These are phyloP conservation scores for Tuber brumale DNA, from an alignment of 495 filamentous ascomycete genomes.

Conservation along the genomic window DNA sequence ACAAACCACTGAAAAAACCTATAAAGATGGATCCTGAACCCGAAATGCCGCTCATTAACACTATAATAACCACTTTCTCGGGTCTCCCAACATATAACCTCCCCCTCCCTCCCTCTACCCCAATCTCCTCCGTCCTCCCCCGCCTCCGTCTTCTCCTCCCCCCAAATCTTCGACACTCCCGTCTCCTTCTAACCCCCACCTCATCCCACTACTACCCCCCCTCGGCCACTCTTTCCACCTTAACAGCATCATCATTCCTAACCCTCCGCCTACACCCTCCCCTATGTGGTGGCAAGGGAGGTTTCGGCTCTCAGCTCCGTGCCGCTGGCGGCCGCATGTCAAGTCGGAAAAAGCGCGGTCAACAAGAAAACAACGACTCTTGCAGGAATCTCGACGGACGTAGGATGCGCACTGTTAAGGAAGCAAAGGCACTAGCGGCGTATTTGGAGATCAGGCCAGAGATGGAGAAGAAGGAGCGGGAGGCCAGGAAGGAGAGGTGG, in stretches of 20 bases:
- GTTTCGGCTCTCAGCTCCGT: conserved; percentile 93
- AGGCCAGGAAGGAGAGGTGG: conserved; percentile 72
- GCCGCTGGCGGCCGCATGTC: conserved; percentile 98
- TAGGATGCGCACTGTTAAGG: conserved; percentile 79
- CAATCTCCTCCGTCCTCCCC: conserved; percentile 58
- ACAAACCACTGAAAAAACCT: not conserved
- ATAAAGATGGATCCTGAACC: conserved; percentile 38
- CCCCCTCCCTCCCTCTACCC: conserved; percentile 58
- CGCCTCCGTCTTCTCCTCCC: conserved; percentile 56
- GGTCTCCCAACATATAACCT: conserved; percentile 73
- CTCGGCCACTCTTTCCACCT: conserved; percentile 42
- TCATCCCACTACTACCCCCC: conserved; percentile 63
- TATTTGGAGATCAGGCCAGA: conserved; percentile 93
- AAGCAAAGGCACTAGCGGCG: conserved; percentile 90
- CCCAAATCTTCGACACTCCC: conserved; percentile 41
- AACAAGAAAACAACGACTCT: conserved; percentile 77
- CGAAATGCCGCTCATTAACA: conserved; percentile 52
- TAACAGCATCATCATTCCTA: conserved; percentile 59
- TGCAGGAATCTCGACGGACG: conserved; percentile 91
- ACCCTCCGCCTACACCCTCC: conserved; percentile 69
- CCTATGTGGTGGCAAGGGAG: conserved; percentile 86
- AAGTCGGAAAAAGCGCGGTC: conserved; percentile 71
- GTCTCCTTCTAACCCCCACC: conserved; percentile 72
- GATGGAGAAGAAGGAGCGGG: conserved; percentile 88
- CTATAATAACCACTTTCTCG: conserved; percentile 74